A percentile compares a stretch with the other conserved stretches of the same genome.
These are phyloP conservation scores for Neoboletus subvelutipes DNA, from an alignment of 768 basidiomycete genomes.

Conservation along the genomic window DNA sequence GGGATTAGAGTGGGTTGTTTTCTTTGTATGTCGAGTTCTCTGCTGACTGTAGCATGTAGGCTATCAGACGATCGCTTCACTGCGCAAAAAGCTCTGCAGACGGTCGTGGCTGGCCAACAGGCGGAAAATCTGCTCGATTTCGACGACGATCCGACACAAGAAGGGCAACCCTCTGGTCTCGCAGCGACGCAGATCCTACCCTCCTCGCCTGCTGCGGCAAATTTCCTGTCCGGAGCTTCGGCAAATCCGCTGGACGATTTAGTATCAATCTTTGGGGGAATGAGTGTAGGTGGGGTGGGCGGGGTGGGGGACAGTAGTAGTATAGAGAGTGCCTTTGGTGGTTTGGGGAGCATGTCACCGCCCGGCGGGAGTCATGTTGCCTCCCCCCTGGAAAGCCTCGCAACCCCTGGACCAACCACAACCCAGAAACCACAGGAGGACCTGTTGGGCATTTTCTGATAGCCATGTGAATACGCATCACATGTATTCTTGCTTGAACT, in stretches of 20 bases:
- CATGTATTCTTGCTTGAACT: neutral
- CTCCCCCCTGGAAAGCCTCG: slow-evolving; percentile 24
- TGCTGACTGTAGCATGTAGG: slow-evolving; percentile 30
- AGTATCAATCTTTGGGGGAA: slow-evolving; percentile 84
- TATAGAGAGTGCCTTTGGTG: slow-evolving; percentile 15
- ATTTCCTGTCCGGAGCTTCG: slow-evolving; percentile 74
- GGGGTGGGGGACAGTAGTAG: slow-evolving; percentile 12
- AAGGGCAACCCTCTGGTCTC: slow-evolving; percentile 66
- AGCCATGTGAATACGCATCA: slow-evolving; percentile 1
- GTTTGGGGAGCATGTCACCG: slow-evolving; percentile 18
- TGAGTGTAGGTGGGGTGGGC: slow-evolving; percentile 29
- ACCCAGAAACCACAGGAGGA: slow-evolving; percentile 46
- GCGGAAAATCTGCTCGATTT: slow-evolving; percentile 96
- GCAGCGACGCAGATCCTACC: slow-evolving; percentile 75
- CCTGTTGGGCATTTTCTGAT: slow-evolving; percentile 54
- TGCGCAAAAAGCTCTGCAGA: slow-evolving; percentile 83
- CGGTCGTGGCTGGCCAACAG: slow-evolving; percentile 87
- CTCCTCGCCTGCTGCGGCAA: slow-evolving; percentile 71
- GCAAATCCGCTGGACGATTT: slow-evolving; percentile 91
- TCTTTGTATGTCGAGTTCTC: neutral
- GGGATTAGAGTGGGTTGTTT: slow-evolving; percentile 52
- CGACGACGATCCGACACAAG: slow-evolving; percentile 64
- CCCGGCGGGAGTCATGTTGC: neutral
- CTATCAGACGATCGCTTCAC: slow-evolving; percentile 69
- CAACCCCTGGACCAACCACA: slow-evolving; percentile 20